phyloP scores from a whole-genome alignment of 257 asterid genomes.

The Mentha longifolia region DNA sequence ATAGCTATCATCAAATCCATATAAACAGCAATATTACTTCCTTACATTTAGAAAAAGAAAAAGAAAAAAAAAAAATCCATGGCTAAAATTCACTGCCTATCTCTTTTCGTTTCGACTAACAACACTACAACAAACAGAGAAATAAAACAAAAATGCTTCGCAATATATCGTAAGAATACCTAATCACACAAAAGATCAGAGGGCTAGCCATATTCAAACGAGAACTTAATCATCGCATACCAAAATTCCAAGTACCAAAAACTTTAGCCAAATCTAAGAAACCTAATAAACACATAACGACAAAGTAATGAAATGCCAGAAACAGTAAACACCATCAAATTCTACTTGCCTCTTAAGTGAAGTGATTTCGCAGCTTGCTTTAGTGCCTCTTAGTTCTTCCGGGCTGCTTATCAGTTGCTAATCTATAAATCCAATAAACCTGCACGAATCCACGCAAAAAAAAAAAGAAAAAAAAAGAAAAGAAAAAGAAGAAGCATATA shows the following conservation, averaged over 20 bases:
- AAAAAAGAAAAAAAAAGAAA: too few relatives aligned
- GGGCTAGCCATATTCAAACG: not conserved
- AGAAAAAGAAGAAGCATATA: not conserved
- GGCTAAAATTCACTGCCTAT: not conserved
- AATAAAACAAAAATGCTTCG: not conserved
- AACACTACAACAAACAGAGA: not conserved
- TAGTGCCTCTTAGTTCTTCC: slow-evolving; percentile 60
- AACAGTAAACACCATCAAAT: slow-evolving; percentile 12
- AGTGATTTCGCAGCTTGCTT: slow-evolving; percentile 31
- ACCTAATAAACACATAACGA: not conserved
- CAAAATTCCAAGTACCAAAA: not conserved
- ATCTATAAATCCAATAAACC: slow-evolving; percentile 86
- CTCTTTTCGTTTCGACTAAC: not conserved
- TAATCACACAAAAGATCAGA: slow-evolving; percentile 11
- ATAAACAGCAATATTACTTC: not conserved
- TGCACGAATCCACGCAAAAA: slow-evolving; percentile 25
- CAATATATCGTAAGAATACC: not conserved
- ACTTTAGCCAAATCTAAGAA: not conserved
- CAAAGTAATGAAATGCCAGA: not conserved
- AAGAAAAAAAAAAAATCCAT: not conserved
- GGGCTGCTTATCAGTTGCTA: slow-evolving; percentile 82
- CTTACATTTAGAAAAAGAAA: not conserved
- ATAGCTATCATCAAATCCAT: slow-evolving; percentile 3
- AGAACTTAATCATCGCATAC: not conserved
- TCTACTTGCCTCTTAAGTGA: slow-evolving; percentile 35